A percentile compares a stretch with the other conserved stretches of the same genome.
These are phyloP conservation scores for Choanephora cucurbitarum DNA, from an alignment of 371 early-diverging fungal genomes.

Conservation along the genomic window DNA sequence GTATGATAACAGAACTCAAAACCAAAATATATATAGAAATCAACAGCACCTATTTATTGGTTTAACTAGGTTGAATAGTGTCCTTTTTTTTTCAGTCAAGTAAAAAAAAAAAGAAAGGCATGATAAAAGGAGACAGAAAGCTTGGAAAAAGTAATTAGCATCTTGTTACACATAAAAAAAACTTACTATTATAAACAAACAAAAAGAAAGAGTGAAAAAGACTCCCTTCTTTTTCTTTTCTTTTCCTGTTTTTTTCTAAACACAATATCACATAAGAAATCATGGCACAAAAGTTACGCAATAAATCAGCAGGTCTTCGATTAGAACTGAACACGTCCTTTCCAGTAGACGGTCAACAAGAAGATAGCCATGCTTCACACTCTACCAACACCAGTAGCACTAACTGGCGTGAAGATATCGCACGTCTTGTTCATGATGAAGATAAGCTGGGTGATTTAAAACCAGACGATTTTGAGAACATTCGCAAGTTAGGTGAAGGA, in stretches of 20 bases:
- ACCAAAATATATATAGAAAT: no score
- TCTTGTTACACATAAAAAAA: neutral
- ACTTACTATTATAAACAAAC: neutral
- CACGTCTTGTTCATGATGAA: conserved; percentile 33
- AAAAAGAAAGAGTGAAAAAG: neutral
- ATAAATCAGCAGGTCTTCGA: conserved; percentile 32
- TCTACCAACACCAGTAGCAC: conserved; percentile 12
- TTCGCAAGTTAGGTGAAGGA: conserved; percentile 87
- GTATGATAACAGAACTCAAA: no score
- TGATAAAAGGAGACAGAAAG: no score
- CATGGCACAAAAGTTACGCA: conserved; percentile 37
- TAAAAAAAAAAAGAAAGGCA: no score
- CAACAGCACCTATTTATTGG: no score
- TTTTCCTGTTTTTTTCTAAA: conserved; percentile 5
- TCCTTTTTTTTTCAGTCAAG: no score
- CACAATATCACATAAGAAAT: neutral
- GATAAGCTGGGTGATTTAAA: conserved; percentile 36
- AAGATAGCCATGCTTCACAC: conserved; percentile 12
- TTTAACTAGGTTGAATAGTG: no score
- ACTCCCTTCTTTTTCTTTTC: neutral
- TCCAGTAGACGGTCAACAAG: conserved; percentile 11
- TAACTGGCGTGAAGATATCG: conserved; percentile 40
- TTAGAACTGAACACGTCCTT: conserved; percentile 34
- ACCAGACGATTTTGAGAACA: conserved; percentile 61
- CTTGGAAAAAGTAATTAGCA: no score